A percentile compares a stretch with the other conserved stretches of the same genome.
Conservation (phyloP, 2,329 filamentous ascomycete species). For the Paraconiothyrium brasiliense region DNA sequence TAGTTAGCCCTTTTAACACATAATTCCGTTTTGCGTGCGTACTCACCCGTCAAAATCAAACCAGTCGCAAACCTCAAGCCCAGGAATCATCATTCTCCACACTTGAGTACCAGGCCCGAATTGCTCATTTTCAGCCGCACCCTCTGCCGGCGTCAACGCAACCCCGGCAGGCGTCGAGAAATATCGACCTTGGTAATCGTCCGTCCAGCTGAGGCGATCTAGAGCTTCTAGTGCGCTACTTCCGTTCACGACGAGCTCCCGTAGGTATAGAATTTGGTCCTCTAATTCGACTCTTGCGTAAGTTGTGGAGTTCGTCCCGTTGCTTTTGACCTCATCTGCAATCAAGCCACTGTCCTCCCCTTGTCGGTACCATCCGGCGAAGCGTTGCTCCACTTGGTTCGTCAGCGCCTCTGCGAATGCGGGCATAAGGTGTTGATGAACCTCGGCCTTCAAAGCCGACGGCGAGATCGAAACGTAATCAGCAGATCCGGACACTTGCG, state of each 20-base stretch:
- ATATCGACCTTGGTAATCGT: constrained; percentile 23
- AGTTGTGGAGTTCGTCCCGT: constrained; percentile 20
- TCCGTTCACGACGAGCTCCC: constrained; percentile 39
- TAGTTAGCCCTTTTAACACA: background rate
- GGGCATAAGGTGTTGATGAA: constrained; percentile 38
- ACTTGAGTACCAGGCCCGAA: constrained; percentile 38
- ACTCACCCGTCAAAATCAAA: constrained; percentile 45
- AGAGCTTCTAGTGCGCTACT: constrained; percentile 40
- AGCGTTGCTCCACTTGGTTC: constrained; percentile 24
- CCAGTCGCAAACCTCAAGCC: constrained; percentile 39
- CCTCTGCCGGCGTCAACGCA: constrained; percentile 37
- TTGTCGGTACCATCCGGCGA: constrained; percentile 33
- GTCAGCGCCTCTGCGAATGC: constrained; percentile 36
- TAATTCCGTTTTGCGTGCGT: background rate
- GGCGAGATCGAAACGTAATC: constrained; percentile 32
- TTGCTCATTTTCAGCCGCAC: constrained; percentile 31
- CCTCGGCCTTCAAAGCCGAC: constrained; percentile 21
- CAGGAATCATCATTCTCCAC: constrained; percentile 39
- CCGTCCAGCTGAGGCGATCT: constrained; percentile 38
- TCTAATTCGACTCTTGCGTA: constrained; percentile 37
- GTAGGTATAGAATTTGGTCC: constrained; percentile 39
- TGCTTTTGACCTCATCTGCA: constrained; percentile 25
- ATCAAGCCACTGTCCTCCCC: constrained; percentile 33
- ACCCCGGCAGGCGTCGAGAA: constrained; percentile 37
- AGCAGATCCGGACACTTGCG: constrained; percentile 27